phyloP scores from a whole-genome alignment of 2,329 filamentous ascomycete genomes.

The Hymenoscyphus linearis region DNA sequence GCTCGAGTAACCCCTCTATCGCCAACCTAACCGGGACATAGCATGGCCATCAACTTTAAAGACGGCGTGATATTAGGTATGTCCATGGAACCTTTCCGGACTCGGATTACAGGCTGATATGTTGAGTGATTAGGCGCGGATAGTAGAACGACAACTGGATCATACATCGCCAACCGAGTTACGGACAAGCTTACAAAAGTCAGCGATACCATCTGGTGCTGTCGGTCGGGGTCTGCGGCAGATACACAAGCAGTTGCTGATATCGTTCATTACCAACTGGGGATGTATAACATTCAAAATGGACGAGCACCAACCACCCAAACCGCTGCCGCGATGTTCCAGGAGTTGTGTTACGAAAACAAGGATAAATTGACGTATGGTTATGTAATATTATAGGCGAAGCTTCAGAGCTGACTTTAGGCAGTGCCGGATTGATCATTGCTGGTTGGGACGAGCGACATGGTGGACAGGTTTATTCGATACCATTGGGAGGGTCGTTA shows the following conservation, averaged over 20 bases:
- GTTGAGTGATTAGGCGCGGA: slow-evolving; percentile 62
- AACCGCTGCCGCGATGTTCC: slow-evolving; percentile 91
- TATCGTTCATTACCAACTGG: slow-evolving; percentile 94
- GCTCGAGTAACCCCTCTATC: slow-evolving; percentile 15
- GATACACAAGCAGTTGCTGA: slow-evolving; percentile 98
- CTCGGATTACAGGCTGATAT: slow-evolving; percentile 11
- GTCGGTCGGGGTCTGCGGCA: slow-evolving; percentile 92
- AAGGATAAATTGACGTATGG: slow-evolving; percentile 85
- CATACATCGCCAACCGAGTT: slow-evolving; percentile 98
- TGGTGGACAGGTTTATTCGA: slow-evolving; percentile 95
- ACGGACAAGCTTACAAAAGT: slow-evolving; percentile 99
- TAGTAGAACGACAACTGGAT: slow-evolving; percentile 92
- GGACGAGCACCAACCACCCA: slow-evolving; percentile 88
- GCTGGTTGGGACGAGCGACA: slow-evolving; percentile 92
- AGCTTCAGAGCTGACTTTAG: slow-evolving; percentile 18
- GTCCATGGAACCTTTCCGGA: slow-evolving; percentile 21
- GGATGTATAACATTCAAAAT: slow-evolving; percentile 86
- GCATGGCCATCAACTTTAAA: slow-evolving; percentile 99
- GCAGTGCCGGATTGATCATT: slow-evolving; percentile 10
- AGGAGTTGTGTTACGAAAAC: slow-evolving; percentile 97
- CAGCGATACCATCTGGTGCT: slow-evolving; percentile 99
- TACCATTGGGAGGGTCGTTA: slow-evolving; percentile 90
- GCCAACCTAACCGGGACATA: slow-evolving; percentile 37
- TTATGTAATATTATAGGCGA: background rate
- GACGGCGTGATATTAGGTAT: slow-evolving; percentile 89